A percentile compares a stretch with the other conserved stretches of the same genome.
Evolutionary conservation across 1,139 yeast genomes (phyloP).

Genomic region (Wickerhamiella pararugosa): DNA sequence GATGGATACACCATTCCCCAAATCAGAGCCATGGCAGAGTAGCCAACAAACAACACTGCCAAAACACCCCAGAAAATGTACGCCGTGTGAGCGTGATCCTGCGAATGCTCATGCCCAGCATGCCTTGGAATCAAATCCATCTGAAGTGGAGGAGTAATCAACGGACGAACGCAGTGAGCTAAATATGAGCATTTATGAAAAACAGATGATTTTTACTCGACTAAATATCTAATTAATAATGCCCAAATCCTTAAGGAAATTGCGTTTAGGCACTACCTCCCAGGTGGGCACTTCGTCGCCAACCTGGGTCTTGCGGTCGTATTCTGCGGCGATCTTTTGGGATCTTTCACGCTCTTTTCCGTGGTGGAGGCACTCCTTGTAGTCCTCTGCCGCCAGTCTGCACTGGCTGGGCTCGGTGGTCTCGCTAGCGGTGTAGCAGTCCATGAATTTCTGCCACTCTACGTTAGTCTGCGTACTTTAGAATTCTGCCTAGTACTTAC

Average conservation of each 20-base stretch:
- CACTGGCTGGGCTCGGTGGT: slow-evolving; percentile 26
- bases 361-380: slow-evolving; percentile 36
- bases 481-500: slow-evolving; percentile 19
- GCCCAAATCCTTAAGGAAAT: slow-evolving; percentile 17
- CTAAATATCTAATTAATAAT: slow-evolving; percentile 6
- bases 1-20: slow-evolving; percentile 7
- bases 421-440: slow-evolving; percentile 30
- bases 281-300: slow-evolving; percentile 15
- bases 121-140: neutral
- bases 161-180: too few relatives aligned
- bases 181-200: too few relatives aligned
- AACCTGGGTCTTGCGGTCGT: slow-evolving; percentile 13
- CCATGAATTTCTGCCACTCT: slow-evolving; percentile 33
- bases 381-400: slow-evolving; percentile 31
- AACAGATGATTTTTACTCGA: too few relatives aligned
- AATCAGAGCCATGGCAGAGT: slow-evolving; percentile 5
- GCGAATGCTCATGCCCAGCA: slow-evolving; percentile 7
- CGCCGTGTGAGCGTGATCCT: slow-evolving; percentile 8
- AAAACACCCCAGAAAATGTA: slow-evolving; percentile 4
- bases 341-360: slow-evolving; percentile 26
- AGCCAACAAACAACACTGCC: slow-evolving; percentile 3
- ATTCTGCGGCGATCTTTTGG: slow-evolving; percentile 17
- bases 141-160: too few relatives aligned
- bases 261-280: slow-evolving; percentile 12
- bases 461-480: neutral